Evolutionary conservation across 257 asterid species (phyloP).

Genomic region (Fraxinus americana): DNA sequence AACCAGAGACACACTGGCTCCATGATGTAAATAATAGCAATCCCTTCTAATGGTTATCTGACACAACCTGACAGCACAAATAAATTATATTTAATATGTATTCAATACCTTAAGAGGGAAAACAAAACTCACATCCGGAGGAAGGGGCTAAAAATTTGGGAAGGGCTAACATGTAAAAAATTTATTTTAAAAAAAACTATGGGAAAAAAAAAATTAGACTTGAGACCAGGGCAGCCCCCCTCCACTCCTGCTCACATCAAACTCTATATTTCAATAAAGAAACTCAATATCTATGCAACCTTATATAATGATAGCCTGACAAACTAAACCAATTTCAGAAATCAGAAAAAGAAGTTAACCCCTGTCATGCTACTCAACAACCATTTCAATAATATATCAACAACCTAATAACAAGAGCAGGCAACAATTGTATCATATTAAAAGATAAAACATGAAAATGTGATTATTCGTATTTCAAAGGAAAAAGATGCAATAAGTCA

Average conservation of each 20-base stretch:
- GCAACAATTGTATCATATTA: not conserved
- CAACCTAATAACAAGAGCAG: not conserved
- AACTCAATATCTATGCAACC: too few species aligned
- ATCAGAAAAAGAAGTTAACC: not conserved
- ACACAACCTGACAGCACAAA: constrained; percentile 50
- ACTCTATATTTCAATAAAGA: not conserved
- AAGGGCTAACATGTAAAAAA: too few species aligned
- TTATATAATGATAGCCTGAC: not conserved
- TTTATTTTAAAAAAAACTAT: too few species aligned
- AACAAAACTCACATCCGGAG: not conserved
- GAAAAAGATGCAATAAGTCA: not conserved
- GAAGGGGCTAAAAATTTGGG: too few species aligned
- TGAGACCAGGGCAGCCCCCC: too few species aligned
- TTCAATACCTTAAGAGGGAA: not conserved
- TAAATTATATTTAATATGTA: not conserved
- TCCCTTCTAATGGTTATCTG: constrained; percentile 44
- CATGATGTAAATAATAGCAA: constrained; percentile 73
- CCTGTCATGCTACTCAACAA: not conserved
- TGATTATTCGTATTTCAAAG: not conserved
- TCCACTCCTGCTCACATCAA: not conserved
- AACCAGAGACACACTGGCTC: constrained; percentile 82
- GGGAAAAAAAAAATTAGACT: too few species aligned
- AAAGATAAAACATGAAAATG: not conserved
- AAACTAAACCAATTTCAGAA: not conserved
- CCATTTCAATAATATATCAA: not conserved